Base-by-base conservation (phyloP, 257 asterid species). In the Paraleonurus japonicus region DNA sequence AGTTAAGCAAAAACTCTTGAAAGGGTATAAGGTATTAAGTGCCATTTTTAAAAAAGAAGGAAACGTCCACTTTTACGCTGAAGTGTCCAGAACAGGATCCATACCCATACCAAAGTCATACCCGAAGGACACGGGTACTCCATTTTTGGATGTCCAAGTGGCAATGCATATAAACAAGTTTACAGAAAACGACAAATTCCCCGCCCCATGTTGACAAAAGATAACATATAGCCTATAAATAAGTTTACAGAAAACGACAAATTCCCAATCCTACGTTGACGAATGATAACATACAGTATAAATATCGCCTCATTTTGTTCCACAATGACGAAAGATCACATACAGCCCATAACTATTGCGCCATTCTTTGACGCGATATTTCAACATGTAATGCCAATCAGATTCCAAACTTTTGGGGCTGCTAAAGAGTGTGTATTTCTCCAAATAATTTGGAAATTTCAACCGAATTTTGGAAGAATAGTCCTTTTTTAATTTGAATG, bases 121-220 rank as follows among this genome's bases (percentile, higher is more conserved):
- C 58, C 4, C 8, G 54, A 47, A 43, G 20, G 8, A 47, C 54
- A 47, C 17, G 4, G 26, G 58, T 51, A 51, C 24, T 20, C 24
- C 27, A 17, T 51, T 51, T 51, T 51, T 19, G 58, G 24, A 20
- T 51, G 27, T 51, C 27, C 1, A 13, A 19, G 26, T 3, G 3
- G 7, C 58, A 51, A 51, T 2, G 7, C 58, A 51, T 20, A 51
- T 6, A 51, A 51, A 17, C 11, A 55, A 55, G 35, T 24, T 7
- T 9, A 55, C 17, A 54, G 59, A 37, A 62, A 24, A 39, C 62
- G 67, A 62, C 61, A 70, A 76, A 70, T 22, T 57, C 12, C 15
- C 28, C 41, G 2, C 12, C 17, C 17, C 50, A 13, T 6, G 0
- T 27, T 23, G 10, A 15, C 16, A 64, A 27, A 55, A 15, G 32